phyloP scores from a whole-genome alignment of 83 land plant genomes.

The Diphasiastrum complanatum region DNA sequence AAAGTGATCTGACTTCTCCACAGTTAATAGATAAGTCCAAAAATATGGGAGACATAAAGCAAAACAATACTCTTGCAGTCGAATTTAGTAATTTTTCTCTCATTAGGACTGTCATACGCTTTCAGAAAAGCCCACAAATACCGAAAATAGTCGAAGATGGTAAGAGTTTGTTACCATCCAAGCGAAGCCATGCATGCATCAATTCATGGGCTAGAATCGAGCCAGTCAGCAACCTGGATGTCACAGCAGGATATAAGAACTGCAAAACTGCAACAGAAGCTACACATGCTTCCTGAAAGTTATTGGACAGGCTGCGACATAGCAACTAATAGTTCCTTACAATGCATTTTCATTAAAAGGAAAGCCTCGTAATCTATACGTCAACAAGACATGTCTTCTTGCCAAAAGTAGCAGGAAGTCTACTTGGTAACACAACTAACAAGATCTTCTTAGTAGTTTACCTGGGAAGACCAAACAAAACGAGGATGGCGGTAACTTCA shows the following conservation, averaged over 20 bases:
- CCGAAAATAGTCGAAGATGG: neutral
- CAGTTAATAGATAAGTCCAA: too few relatives aligned
- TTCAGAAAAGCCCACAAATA: neutral
- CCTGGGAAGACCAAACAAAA: constrained; percentile 94
- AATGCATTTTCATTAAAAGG: too few relatives aligned
- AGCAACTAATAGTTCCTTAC: too few relatives aligned
- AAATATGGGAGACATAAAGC: too few relatives aligned
- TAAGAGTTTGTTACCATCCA: constrained; percentile 47
- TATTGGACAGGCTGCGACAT: too few relatives aligned
- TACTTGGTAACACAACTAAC: neutral
- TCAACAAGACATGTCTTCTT: neutral
- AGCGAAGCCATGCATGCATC: constrained; percentile 97
- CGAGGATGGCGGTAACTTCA: constrained; percentile 95
- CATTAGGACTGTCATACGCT: neutral
- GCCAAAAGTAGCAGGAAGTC: constrained; percentile 4
- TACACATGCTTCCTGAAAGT: neutral
- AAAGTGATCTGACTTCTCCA: too few relatives aligned
- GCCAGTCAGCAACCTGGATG: constrained; percentile 81
- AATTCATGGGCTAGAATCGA: constrained; percentile 92
- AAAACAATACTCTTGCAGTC: too few relatives aligned
- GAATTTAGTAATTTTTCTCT: too few relatives aligned
- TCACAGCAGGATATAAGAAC: too few relatives aligned
- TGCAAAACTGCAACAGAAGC: constrained; percentile 25
- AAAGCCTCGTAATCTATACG: neutral
- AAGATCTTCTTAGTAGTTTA: constrained; percentile 12